Evolutionary conservation across 2,329 filamentous ascomycete genomes (phyloP).

Genomic region (Beauveria sp.): DNA sequence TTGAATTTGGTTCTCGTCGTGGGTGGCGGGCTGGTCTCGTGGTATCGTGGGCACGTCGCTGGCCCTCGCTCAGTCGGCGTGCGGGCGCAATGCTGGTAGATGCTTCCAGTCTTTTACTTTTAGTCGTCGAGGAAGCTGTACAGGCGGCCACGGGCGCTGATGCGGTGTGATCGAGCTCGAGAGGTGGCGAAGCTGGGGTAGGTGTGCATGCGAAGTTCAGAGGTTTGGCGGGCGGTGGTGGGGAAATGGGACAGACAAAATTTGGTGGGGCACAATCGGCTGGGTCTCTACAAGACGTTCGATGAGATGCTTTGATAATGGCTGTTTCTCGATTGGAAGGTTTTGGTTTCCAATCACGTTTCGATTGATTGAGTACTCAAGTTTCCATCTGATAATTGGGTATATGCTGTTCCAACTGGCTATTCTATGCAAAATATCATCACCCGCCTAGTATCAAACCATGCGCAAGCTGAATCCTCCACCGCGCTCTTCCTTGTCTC

Average conservation of each 20-base stretch:
- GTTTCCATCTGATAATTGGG: neutral
- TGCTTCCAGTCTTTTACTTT: neutral
- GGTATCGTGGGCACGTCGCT: neutral
- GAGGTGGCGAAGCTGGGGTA: conserved; percentile 3
- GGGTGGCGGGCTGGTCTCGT: neutral
- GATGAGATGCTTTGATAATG: neutral
- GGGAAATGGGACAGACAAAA: neutral
- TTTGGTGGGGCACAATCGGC: conserved; percentile 3
- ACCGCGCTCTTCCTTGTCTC: conserved; percentile 56
- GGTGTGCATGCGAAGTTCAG: neutral
- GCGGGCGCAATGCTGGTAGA: neutral
- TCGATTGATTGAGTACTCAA: neutral
- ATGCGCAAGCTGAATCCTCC: conserved; percentile 61
- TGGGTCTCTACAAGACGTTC: neutral
- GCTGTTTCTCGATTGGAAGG: neutral
- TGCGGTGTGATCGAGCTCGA: neutral
- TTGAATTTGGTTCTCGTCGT: neutral
- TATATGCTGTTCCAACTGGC: neutral
- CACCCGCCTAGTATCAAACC: conserved; percentile 23
- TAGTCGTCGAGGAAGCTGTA: neutral
- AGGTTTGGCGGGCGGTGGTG: conserved; percentile 1
- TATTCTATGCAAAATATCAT: neutral
- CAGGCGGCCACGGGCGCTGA: neutral
- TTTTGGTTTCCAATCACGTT: neutral
- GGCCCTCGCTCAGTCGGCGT: neutral